These are phyloP conservation scores for Quercus wislizeni DNA, from an alignment of 306 rosid species.

Conservation along the genomic window DNA sequence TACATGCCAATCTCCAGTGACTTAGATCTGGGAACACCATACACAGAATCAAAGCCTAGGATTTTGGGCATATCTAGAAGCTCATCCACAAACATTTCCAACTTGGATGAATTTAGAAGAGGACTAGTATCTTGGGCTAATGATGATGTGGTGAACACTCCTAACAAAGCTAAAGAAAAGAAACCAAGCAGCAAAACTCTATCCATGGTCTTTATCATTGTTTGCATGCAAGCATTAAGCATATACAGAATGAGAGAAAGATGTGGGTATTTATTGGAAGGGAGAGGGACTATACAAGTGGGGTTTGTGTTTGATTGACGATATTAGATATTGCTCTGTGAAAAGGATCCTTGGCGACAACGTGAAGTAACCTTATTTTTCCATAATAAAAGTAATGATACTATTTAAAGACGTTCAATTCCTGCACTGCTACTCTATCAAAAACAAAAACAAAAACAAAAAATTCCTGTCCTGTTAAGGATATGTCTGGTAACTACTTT, in stretches of 20 bases:
- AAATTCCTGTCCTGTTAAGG: no score
- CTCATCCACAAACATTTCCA: conserved; percentile 48
- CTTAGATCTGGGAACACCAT: conserved; percentile 31
- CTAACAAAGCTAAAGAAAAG: neutral
- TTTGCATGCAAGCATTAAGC: neutral
- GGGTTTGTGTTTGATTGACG: no score
- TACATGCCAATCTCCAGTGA: conserved; percentile 44
- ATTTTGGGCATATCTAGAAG: conserved; percentile 39
- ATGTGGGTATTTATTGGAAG: no score
- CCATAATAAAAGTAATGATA: no score
- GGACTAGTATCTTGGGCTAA: conserved; percentile 3
- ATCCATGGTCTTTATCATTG: neutral
- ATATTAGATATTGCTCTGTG: no score
- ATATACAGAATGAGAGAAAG: neutral
- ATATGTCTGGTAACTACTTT: no score
- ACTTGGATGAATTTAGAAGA: conserved; percentile 18
- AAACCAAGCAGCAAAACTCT: neutral
- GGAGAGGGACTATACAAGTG: no score
- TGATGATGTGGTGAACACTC: conserved; percentile 7
- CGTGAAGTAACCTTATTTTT: no score
- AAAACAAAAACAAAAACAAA: no score
- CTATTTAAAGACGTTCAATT: no score
- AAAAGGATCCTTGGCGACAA: no score
- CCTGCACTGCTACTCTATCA: no score
- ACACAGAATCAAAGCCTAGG: conserved; percentile 19